A percentile compares a stretch with the other conserved stretches of the same genome.
Conservation (phyloP, 352 stramenopile genomes). For the Pythium angustatum region DNA sequence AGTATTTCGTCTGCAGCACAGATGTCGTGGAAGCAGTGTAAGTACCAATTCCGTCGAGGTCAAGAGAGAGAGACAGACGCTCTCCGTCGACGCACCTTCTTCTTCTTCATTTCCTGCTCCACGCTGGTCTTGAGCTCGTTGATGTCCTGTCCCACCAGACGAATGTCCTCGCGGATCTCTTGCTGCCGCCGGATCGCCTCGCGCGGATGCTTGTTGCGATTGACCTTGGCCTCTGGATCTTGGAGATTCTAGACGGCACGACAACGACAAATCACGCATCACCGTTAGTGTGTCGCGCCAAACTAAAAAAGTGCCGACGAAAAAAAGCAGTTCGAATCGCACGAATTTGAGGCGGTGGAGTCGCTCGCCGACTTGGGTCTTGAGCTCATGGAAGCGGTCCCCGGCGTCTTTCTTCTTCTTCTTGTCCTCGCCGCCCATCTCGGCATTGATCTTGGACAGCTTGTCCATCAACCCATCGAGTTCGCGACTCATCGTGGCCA, state of each 20-base stretch:
- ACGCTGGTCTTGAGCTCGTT: slow-evolving; percentile 69
- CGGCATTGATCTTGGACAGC: slow-evolving; percentile 72
- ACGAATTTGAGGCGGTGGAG: slow-evolving; percentile 80
- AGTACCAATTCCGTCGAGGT: no score
- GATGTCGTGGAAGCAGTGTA: no score
- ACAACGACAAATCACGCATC: no score
- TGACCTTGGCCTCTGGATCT: slow-evolving; percentile 67
- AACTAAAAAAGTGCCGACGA: no score
- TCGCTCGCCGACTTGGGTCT: slow-evolving; percentile 74
- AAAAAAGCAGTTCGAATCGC: no score
- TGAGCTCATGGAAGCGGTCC: slow-evolving; percentile 82
- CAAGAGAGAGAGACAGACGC: no score
- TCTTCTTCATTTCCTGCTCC: slow-evolving; percentile 80
- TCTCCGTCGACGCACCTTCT: no score
- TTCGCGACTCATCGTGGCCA: slow-evolving; percentile 67
- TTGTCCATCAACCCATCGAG: slow-evolving; percentile 79
- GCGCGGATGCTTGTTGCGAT: slow-evolving; percentile 70
- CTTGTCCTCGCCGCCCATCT: slow-evolving; percentile 78
- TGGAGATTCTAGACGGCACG: slow-evolving; percentile 59
- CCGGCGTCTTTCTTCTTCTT: slow-evolving; percentile 65
- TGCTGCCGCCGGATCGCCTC: slow-evolving; percentile 81
- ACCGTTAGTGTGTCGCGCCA: no score
- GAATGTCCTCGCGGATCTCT: slow-evolving; percentile 81
- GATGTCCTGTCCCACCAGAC: slow-evolving; percentile 70
- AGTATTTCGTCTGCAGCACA: slow-evolving; percentile 65